Base-by-base conservation (phyloP, 192 early-diverging fungal species). In the Entomortierella lignicola region DNA sequence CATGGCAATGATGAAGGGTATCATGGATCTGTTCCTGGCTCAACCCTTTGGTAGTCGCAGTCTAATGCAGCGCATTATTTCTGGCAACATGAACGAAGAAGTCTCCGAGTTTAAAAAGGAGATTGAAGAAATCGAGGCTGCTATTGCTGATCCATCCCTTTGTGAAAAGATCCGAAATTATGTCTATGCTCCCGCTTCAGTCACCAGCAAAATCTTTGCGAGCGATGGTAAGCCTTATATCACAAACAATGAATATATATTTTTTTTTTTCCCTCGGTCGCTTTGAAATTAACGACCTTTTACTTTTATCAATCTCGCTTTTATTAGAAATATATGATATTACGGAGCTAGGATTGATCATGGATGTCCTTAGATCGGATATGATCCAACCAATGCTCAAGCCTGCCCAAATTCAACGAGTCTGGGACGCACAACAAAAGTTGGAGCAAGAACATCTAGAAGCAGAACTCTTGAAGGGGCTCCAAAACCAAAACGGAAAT, bases 41-140 rank as follows among this genome's bases (percentile, higher is more conserved):
- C 88, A 89, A 39, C 88, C 88, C 4, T 87, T 89, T 72, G 88
- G 88, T 18, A 72, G 71, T 18, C 75, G 71, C 32, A 87, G 86
- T 55, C 60, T 89, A 42, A 77, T 86, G 32, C 88, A 89, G 60
- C 82, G 88, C 57, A 89, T 89, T 20, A 69, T 89, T 29, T 72
- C 84, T 25, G 81, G 66, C 27, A 89, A 85, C 34, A 72, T 89
- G 30, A 67, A 77, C 11, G 88, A 89, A 44, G 82, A 87, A 26
- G 63, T 83, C 11, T 82, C 87, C 39, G 83, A 83, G 50, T 65
- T 81, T 34, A 72, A 84, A 55, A 85, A 85, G 42, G 81, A 88
- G 8, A 84, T 86, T 23, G 66, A 77, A 25, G 42, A 44, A n/a
- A 8, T 85, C 2, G 71, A 85, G 55, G 31, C 47, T 1, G 26